Base-by-base conservation (phyloP, 257 asterid species). In the Solanum bulbocastanum region DNA sequence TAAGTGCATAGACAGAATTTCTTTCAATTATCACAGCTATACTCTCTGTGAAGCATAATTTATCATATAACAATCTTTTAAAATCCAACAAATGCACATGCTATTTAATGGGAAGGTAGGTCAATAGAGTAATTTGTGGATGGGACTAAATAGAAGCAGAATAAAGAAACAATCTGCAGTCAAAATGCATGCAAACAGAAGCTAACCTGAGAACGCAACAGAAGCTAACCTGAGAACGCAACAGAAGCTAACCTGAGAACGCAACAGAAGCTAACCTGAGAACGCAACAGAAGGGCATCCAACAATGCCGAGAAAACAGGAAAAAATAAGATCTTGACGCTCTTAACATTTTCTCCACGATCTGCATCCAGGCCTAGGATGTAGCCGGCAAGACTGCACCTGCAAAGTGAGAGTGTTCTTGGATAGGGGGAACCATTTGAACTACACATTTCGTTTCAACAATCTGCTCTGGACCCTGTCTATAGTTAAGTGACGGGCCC, bases 361-460 rank as follows among this genome's bases (percentile, higher is more conserved):
- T 91, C 93, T 81, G 72, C 90, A 86, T 90, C 94, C 86, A 87
- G 92, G 83, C 96, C 95, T 87, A 95, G 91, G 89, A 96, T 94
- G 90, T 90, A 94, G 86, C 94, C 92, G 7, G 95, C 93, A 88
- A 96, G 94, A 93, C 95, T 93, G 88, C 94, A 95, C 99, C 99
- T 96, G 93, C 90, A 88, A 89, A 86, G 83, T 8, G 69, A 81
- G 85, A 49, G 68, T 81, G 85, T 49, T 82, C 85, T 82, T 46
- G 69, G 30, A 82, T 81, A 49, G 85, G 27, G 68, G 68, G 85
- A 46, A 82, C 69, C 42, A 20, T 49, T 82, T 82, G 69, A 82
- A 82, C 85, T 30, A 49, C 69, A 18, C 16, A 81, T 46, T 79
- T 46, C 39, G 11, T 44, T 81, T 81, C 68, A 81, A 14, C 40